Evolutionary conservation across 306 rosid species (phyloP).

Genomic region (Fagus crenata): DNA sequence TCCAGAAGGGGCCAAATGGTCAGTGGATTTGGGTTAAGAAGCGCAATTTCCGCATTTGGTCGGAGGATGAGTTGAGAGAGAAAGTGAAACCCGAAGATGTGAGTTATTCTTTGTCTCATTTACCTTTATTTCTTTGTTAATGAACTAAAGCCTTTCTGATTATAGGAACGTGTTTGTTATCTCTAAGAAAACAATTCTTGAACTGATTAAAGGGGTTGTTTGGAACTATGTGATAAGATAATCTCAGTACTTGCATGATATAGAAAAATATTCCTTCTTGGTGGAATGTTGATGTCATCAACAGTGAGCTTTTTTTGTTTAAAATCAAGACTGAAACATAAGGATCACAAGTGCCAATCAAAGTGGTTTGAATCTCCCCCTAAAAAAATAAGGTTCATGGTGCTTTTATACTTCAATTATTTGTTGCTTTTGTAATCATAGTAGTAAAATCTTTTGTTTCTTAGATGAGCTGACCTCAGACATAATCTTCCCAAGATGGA

Average conservation of each 20-base stretch:
- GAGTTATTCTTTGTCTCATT: conserved; percentile 38
- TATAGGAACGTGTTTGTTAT: conserved; percentile 17
- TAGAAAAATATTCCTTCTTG: conserved; percentile 12
- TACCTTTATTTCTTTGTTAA: conserved; percentile 18
- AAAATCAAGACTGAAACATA: neutral
- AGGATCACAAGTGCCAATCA: neutral
- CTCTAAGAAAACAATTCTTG: conserved; percentile 13
- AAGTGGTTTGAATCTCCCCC: neutral
- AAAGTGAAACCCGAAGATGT: conserved; percentile 95
- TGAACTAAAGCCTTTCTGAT: conserved; percentile 11
- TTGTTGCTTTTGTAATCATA: too few species aligned
- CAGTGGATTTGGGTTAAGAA: conserved; percentile 79
- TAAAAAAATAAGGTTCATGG: neutral
- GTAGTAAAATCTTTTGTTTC: neutral
- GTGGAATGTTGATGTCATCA: conserved; percentile 15
- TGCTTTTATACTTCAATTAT: neutral
- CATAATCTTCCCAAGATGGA: neutral
- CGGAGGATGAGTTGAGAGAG: conserved; percentile 77
- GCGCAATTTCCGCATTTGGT: conserved; percentile 76
- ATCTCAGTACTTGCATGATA: conserved; percentile 2
- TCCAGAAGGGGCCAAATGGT: conserved; percentile 77
- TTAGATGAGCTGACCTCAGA: neutral
- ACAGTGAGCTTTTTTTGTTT: neutral
- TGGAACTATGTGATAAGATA: conserved; percentile 6
- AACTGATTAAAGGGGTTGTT: conserved; percentile 7